These are phyloP conservation scores for Quaeritorhiza haematococci DNA, from an alignment of 371 early-diverging fungal genomes.

Conservation along the genomic window DNA sequence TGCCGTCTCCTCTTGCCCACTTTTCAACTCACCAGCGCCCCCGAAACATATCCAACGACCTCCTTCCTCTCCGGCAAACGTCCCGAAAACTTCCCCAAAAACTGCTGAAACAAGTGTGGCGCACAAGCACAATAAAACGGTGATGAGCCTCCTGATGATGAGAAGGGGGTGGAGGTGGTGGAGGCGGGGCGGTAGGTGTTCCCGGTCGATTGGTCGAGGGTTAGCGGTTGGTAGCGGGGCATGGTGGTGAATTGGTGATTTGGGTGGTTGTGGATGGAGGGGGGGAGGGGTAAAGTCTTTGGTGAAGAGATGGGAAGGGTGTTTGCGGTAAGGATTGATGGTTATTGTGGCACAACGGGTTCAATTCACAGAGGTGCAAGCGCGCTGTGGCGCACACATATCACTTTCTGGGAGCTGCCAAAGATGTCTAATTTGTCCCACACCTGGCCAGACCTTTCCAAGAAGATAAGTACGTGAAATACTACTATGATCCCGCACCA, in stretches of 20 bases:
- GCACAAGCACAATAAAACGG: constrained; percentile 21
- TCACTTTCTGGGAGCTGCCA: no score
- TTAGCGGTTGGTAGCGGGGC: constrained; percentile 24
- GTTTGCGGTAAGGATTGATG: no score
- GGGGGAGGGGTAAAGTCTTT: background rate
- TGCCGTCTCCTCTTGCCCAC: background rate
- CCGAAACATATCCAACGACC: constrained; percentile 11
- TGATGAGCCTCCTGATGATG: background rate
- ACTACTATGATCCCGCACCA: no score
- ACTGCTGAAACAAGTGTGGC: background rate
- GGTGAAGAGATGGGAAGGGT: background rate
- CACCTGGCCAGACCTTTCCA: no score
- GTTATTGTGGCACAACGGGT: no score
- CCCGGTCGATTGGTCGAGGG: constrained; percentile 12
- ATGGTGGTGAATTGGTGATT: background rate
- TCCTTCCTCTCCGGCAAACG: constrained; percentile 3
- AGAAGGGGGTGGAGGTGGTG: background rate
- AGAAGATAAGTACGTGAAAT: no score
- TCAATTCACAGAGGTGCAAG: no score
- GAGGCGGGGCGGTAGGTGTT: background rate
- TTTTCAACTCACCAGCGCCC: constrained; percentile 11
- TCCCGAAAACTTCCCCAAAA: background rate
- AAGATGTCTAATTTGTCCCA: no score
- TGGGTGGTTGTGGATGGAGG: background rate
- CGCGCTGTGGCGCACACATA: no score